Evolutionary conservation across 2,329 filamentous ascomycete genomes (phyloP), one percentile per base, ranked within the genome.

Genomic region (Ceratocystiopsis minuta): DNA sequence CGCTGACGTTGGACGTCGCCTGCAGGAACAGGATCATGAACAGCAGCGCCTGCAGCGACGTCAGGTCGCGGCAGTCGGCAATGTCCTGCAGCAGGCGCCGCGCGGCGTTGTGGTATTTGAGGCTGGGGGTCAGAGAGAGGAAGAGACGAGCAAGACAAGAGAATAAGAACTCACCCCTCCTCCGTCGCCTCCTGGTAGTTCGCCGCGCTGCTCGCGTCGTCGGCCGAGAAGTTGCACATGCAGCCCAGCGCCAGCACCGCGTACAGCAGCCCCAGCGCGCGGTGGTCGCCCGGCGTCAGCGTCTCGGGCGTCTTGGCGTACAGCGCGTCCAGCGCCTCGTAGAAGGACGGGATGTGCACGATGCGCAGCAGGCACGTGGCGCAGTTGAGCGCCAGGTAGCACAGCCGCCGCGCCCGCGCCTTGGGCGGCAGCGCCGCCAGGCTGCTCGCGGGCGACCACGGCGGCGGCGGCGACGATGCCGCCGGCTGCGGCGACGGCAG

Each of bases 1-100:
- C 80, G 53, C 77, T 82, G 28, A 88, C 62, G 53, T 84, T 83
- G 11, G 81, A 80, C 2, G 83, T 82, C 3, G 79, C 75, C 53
- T 90, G 83, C 1, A 88, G 66, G 53, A 87, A 90, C 3, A 88
- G 62, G 39, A 86, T 80, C 69, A 86, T 81, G 55, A 84, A 86
- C 16, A 86, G 61, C 7, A 90, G 67, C 2, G 79, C 75, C 55
- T 90, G 82, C 10, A 88, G 62, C 1, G 81, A 81, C 16, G 67
- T 71, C 36, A 88, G 63, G 53, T 87, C 81, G 38, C 81, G 75
- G 50, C 80, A 86, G 45, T 78, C 74, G 1, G 73, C 74, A 36
- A 78, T 63, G 46, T 78, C 75, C 43, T 72, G 66, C 38, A 87
- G 61, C 44, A 86, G 64, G 36, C 72, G 62, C 43, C 80, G 70